A percentile compares a stretch with the other conserved stretches of the same genome.
Evolutionary conservation across 1,284 basidiomycete species (phyloP).

Genomic region (Salmacisia buchloeana): DNA sequence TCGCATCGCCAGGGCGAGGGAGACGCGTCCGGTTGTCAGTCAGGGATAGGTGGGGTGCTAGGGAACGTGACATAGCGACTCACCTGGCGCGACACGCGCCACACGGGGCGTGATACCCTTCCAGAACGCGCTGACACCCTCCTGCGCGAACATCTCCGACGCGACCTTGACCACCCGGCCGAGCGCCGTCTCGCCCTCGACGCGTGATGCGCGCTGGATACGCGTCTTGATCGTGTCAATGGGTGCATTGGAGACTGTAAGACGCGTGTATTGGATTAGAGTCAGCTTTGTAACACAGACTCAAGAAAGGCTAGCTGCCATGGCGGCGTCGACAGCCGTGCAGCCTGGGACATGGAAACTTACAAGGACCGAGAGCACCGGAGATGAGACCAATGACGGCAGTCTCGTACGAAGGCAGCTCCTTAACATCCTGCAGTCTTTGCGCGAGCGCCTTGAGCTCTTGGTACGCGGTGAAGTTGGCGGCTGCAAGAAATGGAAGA

Average conservation of each 20-base stretch:
- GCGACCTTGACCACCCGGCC: constrained; percentile 72
- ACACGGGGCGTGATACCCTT: constrained; percentile 87
- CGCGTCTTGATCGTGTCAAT: constrained; percentile 94
- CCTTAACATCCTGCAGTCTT: constrained; percentile 58
- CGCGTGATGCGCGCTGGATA: constrained; percentile 72
- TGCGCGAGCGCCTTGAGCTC: constrained; percentile 82
- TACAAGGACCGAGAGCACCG: constrained; percentile 82
- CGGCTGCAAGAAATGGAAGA: constrained; percentile 56
- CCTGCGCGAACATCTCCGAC: constrained; percentile 83
- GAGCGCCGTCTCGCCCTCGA: constrained; percentile 69
- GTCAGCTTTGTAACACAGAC: background rate
- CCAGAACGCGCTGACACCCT: constrained; percentile 80
- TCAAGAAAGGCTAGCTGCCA: constrained; percentile 35
- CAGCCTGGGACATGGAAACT: constrained; percentile 18
- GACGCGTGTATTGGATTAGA: constrained; percentile 41
- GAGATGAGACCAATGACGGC: constrained; percentile 90
- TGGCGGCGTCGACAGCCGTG: constrained; percentile 41
- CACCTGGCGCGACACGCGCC: constrained; percentile 77
- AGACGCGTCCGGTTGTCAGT: background rate
- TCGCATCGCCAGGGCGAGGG: background rate
- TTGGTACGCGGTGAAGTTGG: constrained; percentile 98
- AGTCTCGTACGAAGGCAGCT: constrained; percentile 77
- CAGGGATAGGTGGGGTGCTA: background rate
- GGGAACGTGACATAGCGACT: background rate
- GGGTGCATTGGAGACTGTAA: constrained; percentile 75